Evolutionary conservation across 345 rosid genomes (phyloP), one percentile per base, ranked within the genome.

Genomic region (Geranium rotundifolium): DNA sequence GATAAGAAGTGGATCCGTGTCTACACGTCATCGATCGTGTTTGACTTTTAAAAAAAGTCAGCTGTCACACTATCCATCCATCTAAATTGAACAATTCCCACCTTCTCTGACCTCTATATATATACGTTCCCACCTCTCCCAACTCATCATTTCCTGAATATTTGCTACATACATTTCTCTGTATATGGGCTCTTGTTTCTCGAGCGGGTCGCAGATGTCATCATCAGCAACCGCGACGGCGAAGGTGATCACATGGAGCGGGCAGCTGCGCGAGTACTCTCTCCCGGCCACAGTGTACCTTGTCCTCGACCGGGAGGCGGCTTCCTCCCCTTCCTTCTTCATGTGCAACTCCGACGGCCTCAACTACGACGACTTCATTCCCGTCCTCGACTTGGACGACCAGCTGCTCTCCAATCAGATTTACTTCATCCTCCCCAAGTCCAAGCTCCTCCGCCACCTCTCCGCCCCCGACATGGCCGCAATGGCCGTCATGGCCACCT

Each of bases 391-490:
- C 54, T 39, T 61, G 6, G 76, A 75, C 15, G 72, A 73, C 17
- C 52, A 59, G 20, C 87, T 89, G 2, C 71, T 61, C 19, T 59
- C 78, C 27, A 66, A 80, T 49, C 89, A 89, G 74, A 79, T 86
- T 27, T 91, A 86, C 66, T 92, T 85, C 65, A 79, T 89, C 20
- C 84, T 92, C 17, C 91, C 95, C 0, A 30, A 57, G 13, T 83
- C 95, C 16, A 89, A 80, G 75, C 95, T 87, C n/a, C 79, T 72
- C 50, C 69, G 72, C 67, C 82, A 75, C 10, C 46, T 92, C 16
- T 65, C 82, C n/a, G 88, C 98, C 17, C 71, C 85, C 5, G 96
- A 84, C 54, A 92, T 92, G 98, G 98, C 95, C 1, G 95, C 91
- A 50, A 77, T 89, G 66, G 98, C 98, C 16, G 96, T 92, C 17